Conservation (phyloP, 441 rosid genomes). For the Geranium incanum region DNA sequence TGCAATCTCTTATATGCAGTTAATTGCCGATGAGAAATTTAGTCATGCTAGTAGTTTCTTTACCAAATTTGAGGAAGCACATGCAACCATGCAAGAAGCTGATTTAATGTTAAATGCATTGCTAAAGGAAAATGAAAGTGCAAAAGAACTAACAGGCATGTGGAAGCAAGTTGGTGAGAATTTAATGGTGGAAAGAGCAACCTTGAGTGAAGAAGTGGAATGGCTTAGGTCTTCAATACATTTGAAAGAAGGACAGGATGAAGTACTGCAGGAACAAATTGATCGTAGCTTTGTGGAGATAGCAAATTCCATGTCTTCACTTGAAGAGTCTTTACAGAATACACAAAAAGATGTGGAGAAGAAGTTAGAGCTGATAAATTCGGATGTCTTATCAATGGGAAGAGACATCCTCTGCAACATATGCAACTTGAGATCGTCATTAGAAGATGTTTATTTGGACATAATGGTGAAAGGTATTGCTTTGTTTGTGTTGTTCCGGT, state of each 20-base stretch:
- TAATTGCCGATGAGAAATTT: conserved; percentile 31
- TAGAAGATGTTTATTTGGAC: conserved; percentile 49
- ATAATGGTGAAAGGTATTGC: conserved; percentile 53
- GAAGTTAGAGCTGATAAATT: conserved; percentile 36
- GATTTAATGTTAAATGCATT: conserved; percentile 56
- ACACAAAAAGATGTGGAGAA: conserved; percentile 55
- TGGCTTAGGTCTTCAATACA: conserved; percentile 44
- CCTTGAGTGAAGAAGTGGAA: conserved; percentile 49
- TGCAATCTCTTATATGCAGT: conserved; percentile 35
- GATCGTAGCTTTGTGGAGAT: conserved; percentile 37
- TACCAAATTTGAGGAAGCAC: conserved; percentile 60
- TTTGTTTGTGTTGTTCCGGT: conserved; percentile 38
- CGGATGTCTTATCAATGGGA: conserved; percentile 42
- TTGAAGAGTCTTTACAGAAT: conserved; percentile 53
- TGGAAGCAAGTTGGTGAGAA: conserved; percentile 62
- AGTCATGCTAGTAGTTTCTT: conserved; percentile 44
- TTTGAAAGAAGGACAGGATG: conserved; percentile 49
- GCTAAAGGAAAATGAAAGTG: conserved; percentile 56
- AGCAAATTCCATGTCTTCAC: conserved; percentile 42
- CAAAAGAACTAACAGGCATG: conserved; percentile 39
- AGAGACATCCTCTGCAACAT: conserved; percentile 36
- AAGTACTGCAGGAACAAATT: conserved; percentile 39
- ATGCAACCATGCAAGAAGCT: conserved; percentile 71
- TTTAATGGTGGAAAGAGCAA: conserved; percentile 44
- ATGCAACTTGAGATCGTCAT: conserved; percentile 38